Base-by-base conservation (phyloP, 306 rosid genomes). In the Castanopsis chinensis region DNA sequence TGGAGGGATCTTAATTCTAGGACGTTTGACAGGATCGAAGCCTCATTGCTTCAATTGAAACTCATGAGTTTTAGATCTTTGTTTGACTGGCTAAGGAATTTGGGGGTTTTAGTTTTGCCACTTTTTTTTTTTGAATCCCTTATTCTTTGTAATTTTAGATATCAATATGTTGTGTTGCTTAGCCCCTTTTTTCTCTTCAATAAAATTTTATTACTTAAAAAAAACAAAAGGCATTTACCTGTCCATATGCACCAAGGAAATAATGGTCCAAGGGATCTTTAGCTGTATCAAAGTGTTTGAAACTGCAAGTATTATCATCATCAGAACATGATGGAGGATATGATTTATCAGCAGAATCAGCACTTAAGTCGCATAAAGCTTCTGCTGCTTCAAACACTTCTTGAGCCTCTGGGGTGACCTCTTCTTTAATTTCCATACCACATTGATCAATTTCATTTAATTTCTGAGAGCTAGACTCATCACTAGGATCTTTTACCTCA, bases 281-380 rank as follows among this genome's bases (percentile, higher is more conserved):
- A 35, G 90, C 85, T 54, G 93, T 91, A 86, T 96, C 99, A 84
- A 96, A 96, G 83, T 91, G 94, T 78, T 91, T 91, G 89, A 91
- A 90, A 84, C 86, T 81, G 79, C 89, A 75, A 79, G 82, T 83
- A 35, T 84, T 88, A 85, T 83, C 75, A 85, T 83, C 75, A 76
- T 80, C 83, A 3, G 67, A 72, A 83, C 83, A 80, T 78, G 83
- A 87, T 72, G 78, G 77, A 69, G 83, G 74, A 76, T 87, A 72
- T 9, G 74, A 32, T 56, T 71, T 87, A 82, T 85, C 92, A 69
- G 45, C 45, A 8, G 45, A 37, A 37, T 37, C 45, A 7, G 83
- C 83, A 80, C 83, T 85, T 78, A 85, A 81, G 83, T 83, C 58
- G 30, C 87, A 76, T 56, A 76, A 75, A 19, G 85, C 56, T 82